phyloP scores from a whole-genome alignment of 2,329 filamentous ascomycete genomes.

The Sporothrix inflata region DNA sequence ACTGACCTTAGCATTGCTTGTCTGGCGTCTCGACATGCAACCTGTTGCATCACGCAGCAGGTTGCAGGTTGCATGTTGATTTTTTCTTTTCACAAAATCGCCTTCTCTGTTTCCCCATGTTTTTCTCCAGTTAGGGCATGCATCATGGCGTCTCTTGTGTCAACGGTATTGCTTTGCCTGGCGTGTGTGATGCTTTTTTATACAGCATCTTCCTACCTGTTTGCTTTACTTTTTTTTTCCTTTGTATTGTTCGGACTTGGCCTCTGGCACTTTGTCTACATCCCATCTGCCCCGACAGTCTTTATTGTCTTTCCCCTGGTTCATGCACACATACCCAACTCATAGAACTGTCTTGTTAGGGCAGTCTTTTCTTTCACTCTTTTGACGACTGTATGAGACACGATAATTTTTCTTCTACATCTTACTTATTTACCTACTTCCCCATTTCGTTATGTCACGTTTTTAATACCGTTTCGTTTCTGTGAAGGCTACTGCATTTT shows the following conservation, averaged over 20 bases:
- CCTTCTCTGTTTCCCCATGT: not conserved
- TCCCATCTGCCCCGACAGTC: conserved; percentile 6
- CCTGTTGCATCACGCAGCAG: not conserved
- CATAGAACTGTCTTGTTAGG: conserved; percentile 17
- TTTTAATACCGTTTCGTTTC: not conserved
- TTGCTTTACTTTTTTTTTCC: conserved; percentile 19
- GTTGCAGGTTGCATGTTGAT: not conserved
- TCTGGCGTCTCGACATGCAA: not conserved
- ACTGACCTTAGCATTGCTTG: not conserved
- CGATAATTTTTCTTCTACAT: conserved; percentile 29
- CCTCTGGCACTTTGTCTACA: conserved; percentile 4
- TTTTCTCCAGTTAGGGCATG: not conserved
- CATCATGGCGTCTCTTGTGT: conserved; percentile 2
- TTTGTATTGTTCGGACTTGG: conserved; percentile 18
- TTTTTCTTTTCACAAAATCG: not conserved
- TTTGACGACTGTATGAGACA: conserved; percentile 33
- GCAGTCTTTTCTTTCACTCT: conserved; percentile 11
- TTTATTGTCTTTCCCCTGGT: conserved; percentile 3
- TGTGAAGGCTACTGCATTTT: not conserved
- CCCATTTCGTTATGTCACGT: not conserved
- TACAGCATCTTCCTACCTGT: conserved; percentile 8
- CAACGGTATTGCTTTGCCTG: conserved; percentile 16
- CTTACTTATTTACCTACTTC: conserved; percentile 26
- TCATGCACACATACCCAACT: conserved; percentile 22
- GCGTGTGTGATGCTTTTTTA: not conserved